These are phyloP conservation scores for Phlebopus sp. DNA, from an alignment of 1,284 basidiomycete species.

Conservation along the genomic window DNA sequence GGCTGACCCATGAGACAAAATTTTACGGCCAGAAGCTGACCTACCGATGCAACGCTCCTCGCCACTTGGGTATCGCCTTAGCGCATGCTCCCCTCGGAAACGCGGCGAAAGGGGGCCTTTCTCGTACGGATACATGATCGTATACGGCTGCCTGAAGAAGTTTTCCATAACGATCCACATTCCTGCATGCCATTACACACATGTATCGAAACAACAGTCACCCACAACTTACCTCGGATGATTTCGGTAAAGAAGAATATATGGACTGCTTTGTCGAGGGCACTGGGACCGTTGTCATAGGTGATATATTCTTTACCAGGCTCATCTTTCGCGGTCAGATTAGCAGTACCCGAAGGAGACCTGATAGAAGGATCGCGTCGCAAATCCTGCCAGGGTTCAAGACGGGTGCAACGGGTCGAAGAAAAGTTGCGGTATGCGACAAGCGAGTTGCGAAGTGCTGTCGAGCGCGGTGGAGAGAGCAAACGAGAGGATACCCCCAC, in stretches of 20 bases:
- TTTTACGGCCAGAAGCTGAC: constrained; percentile 20
- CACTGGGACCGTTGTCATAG: constrained; percentile 79
- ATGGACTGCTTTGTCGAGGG: constrained; percentile 94
- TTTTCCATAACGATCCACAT: constrained; percentile 99
- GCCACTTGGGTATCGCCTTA: constrained; percentile 95
- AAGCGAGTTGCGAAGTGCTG: constrained; percentile 35
- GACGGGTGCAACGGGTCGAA: constrained; percentile 21
- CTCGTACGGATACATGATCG: constrained; percentile 98
- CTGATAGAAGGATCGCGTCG: constrained; percentile 27
- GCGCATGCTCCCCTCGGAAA: constrained; percentile 99
- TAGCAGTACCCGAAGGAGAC: constrained; percentile 39
- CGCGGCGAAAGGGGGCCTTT: constrained; percentile 97
- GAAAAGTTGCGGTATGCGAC: constrained; percentile 41
- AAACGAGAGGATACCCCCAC: constrained; percentile 36
- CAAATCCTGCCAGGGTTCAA: constrained; percentile 18
- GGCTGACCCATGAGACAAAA: constrained; percentile 10
- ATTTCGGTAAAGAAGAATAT: constrained; percentile 99
- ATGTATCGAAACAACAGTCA: neutral
- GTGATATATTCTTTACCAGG: constrained; percentile 56
- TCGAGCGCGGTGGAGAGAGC: constrained; percentile 20
- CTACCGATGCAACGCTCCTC: constrained; percentile 98
- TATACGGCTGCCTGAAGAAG: constrained; percentile 97
- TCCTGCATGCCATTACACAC: constrained; percentile 48
- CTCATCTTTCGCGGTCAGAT: constrained; percentile 41
- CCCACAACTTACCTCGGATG: constrained; percentile 69